phyloP scores from a whole-genome alignment of 2,329 filamentous ascomycete species.

The Shiraia sp. region DNA sequence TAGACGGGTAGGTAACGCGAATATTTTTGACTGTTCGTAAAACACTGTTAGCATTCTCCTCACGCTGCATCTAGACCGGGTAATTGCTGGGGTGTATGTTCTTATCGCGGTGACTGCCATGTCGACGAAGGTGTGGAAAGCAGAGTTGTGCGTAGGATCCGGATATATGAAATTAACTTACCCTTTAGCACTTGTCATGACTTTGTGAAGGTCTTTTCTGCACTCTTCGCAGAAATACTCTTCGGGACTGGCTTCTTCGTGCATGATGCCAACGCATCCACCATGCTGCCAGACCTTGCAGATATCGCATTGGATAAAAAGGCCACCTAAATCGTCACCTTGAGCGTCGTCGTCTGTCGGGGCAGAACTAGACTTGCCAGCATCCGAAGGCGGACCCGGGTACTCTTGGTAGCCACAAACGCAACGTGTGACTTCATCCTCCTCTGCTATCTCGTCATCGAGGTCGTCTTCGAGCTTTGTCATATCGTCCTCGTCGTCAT shows the following conservation, averaged over 20 bases:
- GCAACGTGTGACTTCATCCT: constrained; percentile 94
- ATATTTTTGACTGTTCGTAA: constrained; percentile 59
- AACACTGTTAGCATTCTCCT: constrained; percentile 5
- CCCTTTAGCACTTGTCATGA: constrained; percentile 81
- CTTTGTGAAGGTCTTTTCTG: constrained; percentile 85
- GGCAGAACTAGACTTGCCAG: constrained; percentile 59
- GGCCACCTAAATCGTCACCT: constrained; percentile 81
- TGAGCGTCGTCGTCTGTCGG: constrained; percentile 57
- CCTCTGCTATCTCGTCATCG: constrained; percentile 63
- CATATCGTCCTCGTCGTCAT: constrained; percentile 55
- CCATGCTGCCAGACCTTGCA: constrained; percentile 99
- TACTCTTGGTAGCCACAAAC: constrained; percentile 95
- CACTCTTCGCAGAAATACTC: constrained; percentile 99
- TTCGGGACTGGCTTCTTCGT: constrained; percentile 87
- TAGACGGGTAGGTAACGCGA: constrained; percentile 67
- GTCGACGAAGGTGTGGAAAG: neutral
- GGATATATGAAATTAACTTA: constrained; percentile 55
- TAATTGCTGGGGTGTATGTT: neutral
- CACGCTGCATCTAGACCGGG: neutral
- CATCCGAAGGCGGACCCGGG: constrained; percentile 71
- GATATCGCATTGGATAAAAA: constrained; percentile 97
- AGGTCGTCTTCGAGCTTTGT: constrained; percentile 57
- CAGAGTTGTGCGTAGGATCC: too few relatives aligned
- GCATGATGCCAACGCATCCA: constrained; percentile 95
- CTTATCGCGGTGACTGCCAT: neutral